These are phyloP conservation scores for Clohesyomyces aquaticus DNA, from an alignment of 495 filamentous ascomycete species.

Conservation along the genomic window DNA sequence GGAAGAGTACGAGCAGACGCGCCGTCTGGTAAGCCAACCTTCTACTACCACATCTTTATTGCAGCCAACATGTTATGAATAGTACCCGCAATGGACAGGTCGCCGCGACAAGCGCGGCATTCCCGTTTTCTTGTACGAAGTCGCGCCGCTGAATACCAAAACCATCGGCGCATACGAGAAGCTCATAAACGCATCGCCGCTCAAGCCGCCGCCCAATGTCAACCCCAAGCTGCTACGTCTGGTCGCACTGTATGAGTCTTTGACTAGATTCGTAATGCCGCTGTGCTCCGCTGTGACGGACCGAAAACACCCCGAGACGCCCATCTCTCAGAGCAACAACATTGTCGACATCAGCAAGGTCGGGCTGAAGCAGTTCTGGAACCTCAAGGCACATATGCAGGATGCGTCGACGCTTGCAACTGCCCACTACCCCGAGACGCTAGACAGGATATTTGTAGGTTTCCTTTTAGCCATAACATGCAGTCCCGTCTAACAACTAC, in stretches of 20 bases:
- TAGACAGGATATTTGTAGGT: slow-evolving; percentile 82
- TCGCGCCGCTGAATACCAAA: slow-evolving; percentile 78
- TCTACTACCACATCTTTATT: neutral
- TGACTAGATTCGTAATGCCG: slow-evolving; percentile 84
- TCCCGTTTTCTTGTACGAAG: slow-evolving; percentile 86
- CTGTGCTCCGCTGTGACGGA: slow-evolving; percentile 67
- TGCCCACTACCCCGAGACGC: slow-evolving; percentile 87
- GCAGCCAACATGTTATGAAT: slow-evolving; percentile 26
- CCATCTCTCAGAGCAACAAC: slow-evolving; percentile 84
- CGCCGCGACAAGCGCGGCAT: slow-evolving; percentile 85
- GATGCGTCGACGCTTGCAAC: slow-evolving; percentile 84
- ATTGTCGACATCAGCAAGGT: slow-evolving; percentile 87
- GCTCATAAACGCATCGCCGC: slow-evolving; percentile 57
- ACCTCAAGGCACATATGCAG: slow-evolving; percentile 88
- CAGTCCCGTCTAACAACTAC: neutral
- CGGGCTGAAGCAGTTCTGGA: slow-evolving; percentile 90
- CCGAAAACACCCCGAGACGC: slow-evolving; percentile 70
- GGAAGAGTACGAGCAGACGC: slow-evolving; percentile 76
- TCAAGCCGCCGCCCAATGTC: slow-evolving; percentile 58
- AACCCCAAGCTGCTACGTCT: slow-evolving; percentile 71
- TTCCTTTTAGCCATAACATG: neutral
- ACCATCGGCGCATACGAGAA: slow-evolving; percentile 75
- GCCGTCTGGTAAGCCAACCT: slow-evolving; percentile 66
- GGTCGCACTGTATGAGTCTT: slow-evolving; percentile 86
- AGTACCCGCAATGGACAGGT: slow-evolving; percentile 95